Percentiles rank a stretch among this genome's conserved stretches.
Conservation (phyloP, 2,329 filamentous ascomycete species). For the Xylariales sp. region DNA sequence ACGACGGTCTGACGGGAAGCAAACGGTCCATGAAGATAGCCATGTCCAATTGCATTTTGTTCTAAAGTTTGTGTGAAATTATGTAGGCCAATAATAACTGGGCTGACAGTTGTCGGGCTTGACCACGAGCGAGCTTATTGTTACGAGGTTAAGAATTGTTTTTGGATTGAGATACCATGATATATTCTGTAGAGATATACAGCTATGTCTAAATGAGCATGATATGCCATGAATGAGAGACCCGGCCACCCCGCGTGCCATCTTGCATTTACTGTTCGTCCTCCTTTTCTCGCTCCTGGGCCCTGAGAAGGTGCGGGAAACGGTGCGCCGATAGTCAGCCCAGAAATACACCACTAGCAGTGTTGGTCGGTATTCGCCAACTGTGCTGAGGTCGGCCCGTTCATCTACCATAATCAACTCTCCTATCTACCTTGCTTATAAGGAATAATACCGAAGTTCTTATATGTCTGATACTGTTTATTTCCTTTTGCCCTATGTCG, state of each 20-base stretch:
- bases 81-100: slow-evolving; percentile 9
- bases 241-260: neutral
- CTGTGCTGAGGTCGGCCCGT: no score
- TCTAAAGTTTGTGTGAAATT: slow-evolving; percentile 18
- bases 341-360: no score
- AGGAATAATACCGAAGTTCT: no score
- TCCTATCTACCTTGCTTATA: no score
- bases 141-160: slow-evolving; percentile 2
- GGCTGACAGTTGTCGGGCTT: neutral
- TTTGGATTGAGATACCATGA: slow-evolving; percentile 25
- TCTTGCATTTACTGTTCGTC: neutral
- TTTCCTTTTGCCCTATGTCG: no score
- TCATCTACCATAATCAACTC: no score
- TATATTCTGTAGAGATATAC: slow-evolving; percentile 9
- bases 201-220: slow-evolving; percentile 9
- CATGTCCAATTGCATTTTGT: slow-evolving; percentile 8
- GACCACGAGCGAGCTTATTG: slow-evolving; percentile 11
- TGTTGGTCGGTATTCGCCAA: no score
- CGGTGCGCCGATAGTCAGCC: no score
- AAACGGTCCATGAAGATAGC: neutral
- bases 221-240: neutral
- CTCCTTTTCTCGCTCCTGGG: neutral
- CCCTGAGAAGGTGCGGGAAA: neutral
- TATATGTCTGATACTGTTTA: no score
- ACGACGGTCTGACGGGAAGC: slow-evolving; percentile 11